Conservation (phyloP, 106 monocot genomes). For the Acorus gramineus region DNA sequence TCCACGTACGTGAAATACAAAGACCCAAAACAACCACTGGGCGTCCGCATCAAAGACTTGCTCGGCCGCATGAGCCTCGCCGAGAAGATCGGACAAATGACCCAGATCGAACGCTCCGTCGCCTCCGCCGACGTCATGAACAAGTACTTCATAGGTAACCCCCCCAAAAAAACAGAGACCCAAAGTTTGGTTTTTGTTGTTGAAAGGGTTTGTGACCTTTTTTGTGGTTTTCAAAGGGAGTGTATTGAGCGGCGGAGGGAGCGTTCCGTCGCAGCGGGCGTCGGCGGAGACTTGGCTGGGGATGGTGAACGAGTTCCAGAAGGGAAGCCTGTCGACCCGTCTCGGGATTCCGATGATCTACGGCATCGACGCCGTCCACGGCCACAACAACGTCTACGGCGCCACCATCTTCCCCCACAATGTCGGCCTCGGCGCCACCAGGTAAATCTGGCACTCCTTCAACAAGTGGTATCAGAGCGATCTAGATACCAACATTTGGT, state of each 20-base stretch:
- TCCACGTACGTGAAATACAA: slow-evolving; percentile 40
- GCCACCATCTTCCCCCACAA: slow-evolving; percentile 85
- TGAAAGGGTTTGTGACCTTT: not conserved
- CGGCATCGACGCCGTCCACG: slow-evolving; percentile 27
- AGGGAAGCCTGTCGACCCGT: slow-evolving; percentile 40
- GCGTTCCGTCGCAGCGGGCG: slow-evolving; percentile 34
- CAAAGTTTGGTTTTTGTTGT: not conserved
- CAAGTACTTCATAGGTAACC: slow-evolving; percentile 40
- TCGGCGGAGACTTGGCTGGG: slow-evolving; percentile 37
- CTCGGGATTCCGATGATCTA: slow-evolving; percentile 63
- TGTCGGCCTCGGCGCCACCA: slow-evolving; percentile 69
- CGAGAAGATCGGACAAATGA: slow-evolving; percentile 76
- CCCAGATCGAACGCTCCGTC: slow-evolving; percentile 45
- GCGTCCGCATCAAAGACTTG: slow-evolving; percentile 36
- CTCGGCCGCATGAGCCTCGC: slow-evolving; percentile 50
- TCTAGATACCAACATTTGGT: no score
- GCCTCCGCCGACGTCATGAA: slow-evolving; percentile 39
- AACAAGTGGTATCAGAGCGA: no score
- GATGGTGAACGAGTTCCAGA: slow-evolving; percentile 46
- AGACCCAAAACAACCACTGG: slow-evolving; percentile 42
- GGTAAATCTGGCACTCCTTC: slow-evolving; percentile 23
- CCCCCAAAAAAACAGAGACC: not conserved
- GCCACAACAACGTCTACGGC: slow-evolving; percentile 43
- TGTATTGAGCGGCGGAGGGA: slow-evolving; percentile 57
- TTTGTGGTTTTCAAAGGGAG: slow-evolving; percentile 25